Evolutionary conservation across 2,329 filamentous ascomycete species (phyloP).

Genomic region (Colletotrichum sp.): DNA sequence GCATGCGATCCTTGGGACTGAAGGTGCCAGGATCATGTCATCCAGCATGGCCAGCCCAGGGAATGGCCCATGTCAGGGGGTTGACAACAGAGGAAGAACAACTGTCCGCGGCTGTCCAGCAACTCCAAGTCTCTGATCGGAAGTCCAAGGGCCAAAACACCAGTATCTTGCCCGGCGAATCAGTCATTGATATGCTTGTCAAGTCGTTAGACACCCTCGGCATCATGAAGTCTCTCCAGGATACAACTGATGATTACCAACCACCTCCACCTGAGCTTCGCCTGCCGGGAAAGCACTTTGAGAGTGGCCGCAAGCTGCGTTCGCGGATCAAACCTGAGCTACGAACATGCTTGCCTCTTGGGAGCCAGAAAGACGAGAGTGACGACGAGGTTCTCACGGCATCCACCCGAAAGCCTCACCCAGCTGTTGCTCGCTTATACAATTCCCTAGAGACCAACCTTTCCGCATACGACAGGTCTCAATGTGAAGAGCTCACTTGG

Average conservation of each 20-base stretch:
- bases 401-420: conserved; percentile 46
- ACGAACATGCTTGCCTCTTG: conserved; percentile 29
- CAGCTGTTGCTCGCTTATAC: conserved; percentile 66
- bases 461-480: conserved; percentile 81
- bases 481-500: conserved; percentile 79
- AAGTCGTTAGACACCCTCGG: conserved; percentile 44
- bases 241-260: conserved; percentile 44
- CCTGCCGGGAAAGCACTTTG: conserved; percentile 60
- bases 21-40: conserved; percentile 71
- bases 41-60: conserved; percentile 74
- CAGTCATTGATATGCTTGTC: conserved; percentile 40
- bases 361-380: conserved; percentile 23
- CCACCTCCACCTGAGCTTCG: conserved; percentile 55
- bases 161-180: conserved; percentile 45
- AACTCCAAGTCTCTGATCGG: conserved; percentile 29
- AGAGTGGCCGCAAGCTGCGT: conserved; percentile 62
- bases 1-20: conserved; percentile 47
- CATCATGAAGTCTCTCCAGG: conserved; percentile 34
- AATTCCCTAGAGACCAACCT: conserved; percentile 63
- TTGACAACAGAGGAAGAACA: background rate
- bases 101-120: background rate
- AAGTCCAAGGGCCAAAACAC: conserved; percentile 58
- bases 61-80: conserved; percentile 68
- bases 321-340: conserved; percentile 52
- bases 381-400: conserved; percentile 39